Evolutionary conservation across 768 basidiomycete species (phyloP).

Genomic region (Trametes cingulata): DNA sequence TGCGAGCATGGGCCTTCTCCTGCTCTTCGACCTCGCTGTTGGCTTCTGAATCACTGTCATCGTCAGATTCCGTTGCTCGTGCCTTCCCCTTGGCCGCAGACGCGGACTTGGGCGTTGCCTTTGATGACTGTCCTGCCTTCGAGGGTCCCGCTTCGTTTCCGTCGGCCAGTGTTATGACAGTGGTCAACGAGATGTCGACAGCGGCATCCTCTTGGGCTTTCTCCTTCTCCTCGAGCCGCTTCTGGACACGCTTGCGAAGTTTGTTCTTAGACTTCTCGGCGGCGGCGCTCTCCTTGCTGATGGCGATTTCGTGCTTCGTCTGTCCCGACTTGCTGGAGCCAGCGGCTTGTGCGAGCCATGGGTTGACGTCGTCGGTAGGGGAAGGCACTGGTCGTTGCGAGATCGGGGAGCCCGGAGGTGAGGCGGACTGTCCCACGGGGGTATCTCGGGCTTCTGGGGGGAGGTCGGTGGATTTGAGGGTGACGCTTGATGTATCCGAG

Average conservation of each 20-base stretch:
- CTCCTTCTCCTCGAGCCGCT: slow-evolving; percentile 56
- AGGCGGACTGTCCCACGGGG: slow-evolving; percentile 8
- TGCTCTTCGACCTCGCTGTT: slow-evolving; percentile 74
- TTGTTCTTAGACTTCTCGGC: slow-evolving; percentile 71
- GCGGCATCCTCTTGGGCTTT: slow-evolving; percentile 70
- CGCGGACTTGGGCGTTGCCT: slow-evolving; percentile 13
- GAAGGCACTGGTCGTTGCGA: slow-evolving; percentile 18
- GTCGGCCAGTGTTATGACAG: slow-evolving; percentile 39
- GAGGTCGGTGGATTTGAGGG: slow-evolving; percentile 59
- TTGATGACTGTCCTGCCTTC: slow-evolving; percentile 19
- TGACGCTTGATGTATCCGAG: slow-evolving; percentile 69
- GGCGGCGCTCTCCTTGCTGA: slow-evolving; percentile 64
- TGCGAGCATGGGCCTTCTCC: slow-evolving; percentile 47
- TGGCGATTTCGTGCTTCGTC: slow-evolving; percentile 72
- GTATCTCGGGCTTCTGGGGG: slow-evolving; percentile 36
- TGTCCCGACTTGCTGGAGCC: slow-evolving; percentile 51
- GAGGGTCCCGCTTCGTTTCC: slow-evolving; percentile 16
- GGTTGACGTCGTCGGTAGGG: slow-evolving; percentile 49
- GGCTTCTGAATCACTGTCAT: slow-evolving; percentile 50
- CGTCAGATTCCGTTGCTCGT: background rate
- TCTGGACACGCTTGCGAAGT: slow-evolving; percentile 64
- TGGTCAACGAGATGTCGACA: slow-evolving; percentile 72
- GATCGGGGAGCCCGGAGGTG: slow-evolving; percentile 25
- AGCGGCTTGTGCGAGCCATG: slow-evolving; percentile 64
- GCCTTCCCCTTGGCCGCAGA: background rate